Conservation (phyloP, 139 green algal species). For the Pedinophyceae sp. region DNA sequence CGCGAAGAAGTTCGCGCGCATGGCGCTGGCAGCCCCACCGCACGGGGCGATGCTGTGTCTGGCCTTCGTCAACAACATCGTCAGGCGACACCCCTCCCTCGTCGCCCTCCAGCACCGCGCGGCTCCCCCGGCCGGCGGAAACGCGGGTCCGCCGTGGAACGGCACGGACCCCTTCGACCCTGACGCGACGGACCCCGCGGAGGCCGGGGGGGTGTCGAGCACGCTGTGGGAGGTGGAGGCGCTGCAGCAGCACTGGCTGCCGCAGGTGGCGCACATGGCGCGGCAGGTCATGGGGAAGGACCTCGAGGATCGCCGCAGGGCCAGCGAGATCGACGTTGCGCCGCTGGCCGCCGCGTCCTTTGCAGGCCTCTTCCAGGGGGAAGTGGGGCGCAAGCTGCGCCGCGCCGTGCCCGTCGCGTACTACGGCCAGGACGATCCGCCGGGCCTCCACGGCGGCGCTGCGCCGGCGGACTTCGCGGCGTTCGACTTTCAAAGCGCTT, state of each 20-base stretch:
- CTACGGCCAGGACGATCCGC: no score
- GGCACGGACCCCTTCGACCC: conserved; percentile 37
- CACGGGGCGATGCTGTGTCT: conserved; percentile 56
- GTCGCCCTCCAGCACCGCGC: conserved; percentile 64
- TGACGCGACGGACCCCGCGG: conserved; percentile 39
- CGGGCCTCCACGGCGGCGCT: no score
- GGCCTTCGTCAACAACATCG: conserved; percentile 87
- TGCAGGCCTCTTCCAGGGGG: conserved; percentile 34
- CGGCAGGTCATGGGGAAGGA: conserved; percentile 61
- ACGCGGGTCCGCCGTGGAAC: conserved; percentile 11
- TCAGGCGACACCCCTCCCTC: conserved; percentile 77
- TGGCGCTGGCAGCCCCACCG: conserved; percentile 44
- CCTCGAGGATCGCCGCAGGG: conserved; percentile 51
- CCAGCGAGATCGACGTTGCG: conserved; percentile 55
- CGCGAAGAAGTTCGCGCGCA: conserved; percentile 72
- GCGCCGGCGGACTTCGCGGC: no score
- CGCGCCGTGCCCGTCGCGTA: no score
- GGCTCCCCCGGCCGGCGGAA: background rate
- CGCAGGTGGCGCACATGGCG: conserved; percentile 48
- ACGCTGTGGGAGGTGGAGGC: conserved; percentile 85
- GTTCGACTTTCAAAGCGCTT: no score
- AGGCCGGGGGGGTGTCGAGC: conserved; percentile 66
- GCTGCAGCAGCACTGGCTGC: conserved; percentile 44
- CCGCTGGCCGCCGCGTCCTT: conserved; percentile 46
- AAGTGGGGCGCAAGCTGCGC: conserved; percentile 50